Base-by-base conservation (phyloP, 2,329 filamentous ascomycete genomes). In the Colletotrichum zoysiae region DNA sequence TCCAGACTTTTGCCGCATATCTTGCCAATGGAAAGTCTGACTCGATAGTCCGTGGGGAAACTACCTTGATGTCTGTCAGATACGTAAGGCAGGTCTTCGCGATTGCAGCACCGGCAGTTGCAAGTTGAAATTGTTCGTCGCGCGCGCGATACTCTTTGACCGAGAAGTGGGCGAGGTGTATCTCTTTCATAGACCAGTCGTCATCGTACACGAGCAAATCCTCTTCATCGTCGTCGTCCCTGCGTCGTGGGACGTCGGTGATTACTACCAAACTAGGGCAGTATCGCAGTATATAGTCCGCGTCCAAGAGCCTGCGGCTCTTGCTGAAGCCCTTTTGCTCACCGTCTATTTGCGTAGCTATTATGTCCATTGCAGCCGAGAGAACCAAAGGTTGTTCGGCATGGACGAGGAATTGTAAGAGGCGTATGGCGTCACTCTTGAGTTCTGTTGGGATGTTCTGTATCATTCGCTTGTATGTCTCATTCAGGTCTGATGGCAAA, bases 161-260 rank as follows among this genome's bases (percentile, higher is more conserved):
- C 0, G 76, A 77, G 42, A 77, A 76, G n/a, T 79, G 74, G 7
- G 76, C 67, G 20, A 78, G 73, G 12, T 76, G 76, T 1, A 79
- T 70, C 35, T 65, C 61, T 16, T 16, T 42, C 12, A 14, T 5
- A 42, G 5, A 16, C 12, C 9, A 12, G 3, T 42, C n/a, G n/a
- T n/a, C n/a, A n/a, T n/a, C n/a, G n/a, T n/a, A n/a, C n/a, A n/a
- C n/a, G n/a, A n/a, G n/a, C n/a, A n/a, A n/a, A n/a, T 42, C 1
- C 14, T 42, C 26, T 30, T 30, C 26, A 2, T 30, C 26, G 40
- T 38, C 9, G 38, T 38, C 11, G 8, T 12, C 9, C 38, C 1
- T 2, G 11, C 40, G 5, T 30, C 26, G 12, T n/a, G n/a, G n/a
- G n/a, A n/a, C n/a, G n/a, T n/a, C n/a, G n/a, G n/a, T n/a, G 16